Conservation (phyloP, 75 land plant species). For the Cupressus sempervirens region DNA sequence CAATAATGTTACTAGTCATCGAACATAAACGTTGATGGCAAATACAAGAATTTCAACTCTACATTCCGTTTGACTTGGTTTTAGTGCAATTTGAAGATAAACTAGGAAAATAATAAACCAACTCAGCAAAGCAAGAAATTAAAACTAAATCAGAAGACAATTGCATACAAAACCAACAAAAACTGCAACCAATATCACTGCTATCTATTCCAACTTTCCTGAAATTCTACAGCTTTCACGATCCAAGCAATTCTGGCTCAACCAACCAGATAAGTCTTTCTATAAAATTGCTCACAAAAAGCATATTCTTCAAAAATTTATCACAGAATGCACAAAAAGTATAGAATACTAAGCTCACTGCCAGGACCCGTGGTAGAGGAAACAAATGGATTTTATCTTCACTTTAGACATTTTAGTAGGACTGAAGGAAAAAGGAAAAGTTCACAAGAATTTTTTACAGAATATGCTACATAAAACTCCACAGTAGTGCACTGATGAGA, state of each 20-base stretch:
- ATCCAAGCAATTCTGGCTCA: neutral
- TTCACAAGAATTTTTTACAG: constrained; percentile 12
- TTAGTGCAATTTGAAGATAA: neutral
- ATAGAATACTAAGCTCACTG: neutral
- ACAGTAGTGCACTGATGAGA: neutral
- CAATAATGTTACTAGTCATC: neutral
- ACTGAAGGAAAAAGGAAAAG: neutral
- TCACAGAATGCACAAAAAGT: neutral
- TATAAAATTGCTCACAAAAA: neutral
- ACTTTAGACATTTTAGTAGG: neutral
- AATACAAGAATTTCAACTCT: neutral
- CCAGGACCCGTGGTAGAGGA: constrained; percentile 4
- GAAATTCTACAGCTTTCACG: neutral
- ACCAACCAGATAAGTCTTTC: neutral
- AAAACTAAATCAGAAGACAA: neutral
- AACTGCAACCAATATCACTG: neutral
- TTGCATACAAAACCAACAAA: neutral
- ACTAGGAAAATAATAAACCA: neutral
- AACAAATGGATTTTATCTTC: constrained; percentile 10
- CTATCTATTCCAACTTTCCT: neutral
- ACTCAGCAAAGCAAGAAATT: neutral
- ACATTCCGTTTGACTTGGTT: constrained; percentile 1
- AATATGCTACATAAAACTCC: constrained; percentile 9
- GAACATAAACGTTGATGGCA: neutral
- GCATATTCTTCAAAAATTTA: neutral